These are phyloP conservation scores for Prunus padus DNA, from an alignment of 306 rosid species.

Conservation along the genomic window DNA sequence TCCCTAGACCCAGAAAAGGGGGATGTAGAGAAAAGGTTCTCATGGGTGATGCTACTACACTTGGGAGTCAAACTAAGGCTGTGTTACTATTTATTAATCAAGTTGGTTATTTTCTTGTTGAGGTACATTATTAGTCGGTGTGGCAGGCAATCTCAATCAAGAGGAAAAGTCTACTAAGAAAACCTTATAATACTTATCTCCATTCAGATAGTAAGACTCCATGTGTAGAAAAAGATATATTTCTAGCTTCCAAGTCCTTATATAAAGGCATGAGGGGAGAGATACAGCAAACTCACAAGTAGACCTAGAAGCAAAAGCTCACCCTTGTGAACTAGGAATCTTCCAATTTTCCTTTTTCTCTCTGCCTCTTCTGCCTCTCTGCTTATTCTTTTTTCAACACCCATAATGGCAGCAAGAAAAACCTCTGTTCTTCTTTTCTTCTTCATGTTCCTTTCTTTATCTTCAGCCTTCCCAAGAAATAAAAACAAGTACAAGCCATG, in stretches of 20 bases:
- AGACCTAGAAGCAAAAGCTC: background rate
- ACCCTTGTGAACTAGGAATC: background rate
- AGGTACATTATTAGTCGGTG: too few relatives aligned
- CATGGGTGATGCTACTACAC: too few relatives aligned
- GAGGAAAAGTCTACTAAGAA: too few relatives aligned
- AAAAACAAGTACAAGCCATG: conserved; percentile 45
- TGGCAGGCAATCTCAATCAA: too few relatives aligned
- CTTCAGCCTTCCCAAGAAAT: conserved; percentile 36
- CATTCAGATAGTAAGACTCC: background rate
- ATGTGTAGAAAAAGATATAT: background rate
- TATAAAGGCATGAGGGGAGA: conserved; percentile 1
- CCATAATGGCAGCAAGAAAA: conserved; percentile 36
- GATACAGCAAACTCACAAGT: background rate
- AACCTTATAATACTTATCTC: conserved; percentile 4
- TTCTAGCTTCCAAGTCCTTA: background rate
- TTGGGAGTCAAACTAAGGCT: too few relatives aligned
- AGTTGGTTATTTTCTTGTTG: too few relatives aligned
- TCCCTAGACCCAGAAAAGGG: too few relatives aligned
- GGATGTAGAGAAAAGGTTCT: too few relatives aligned
- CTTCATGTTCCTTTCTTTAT: conserved; percentile 23
- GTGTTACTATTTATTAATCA: too few relatives aligned
- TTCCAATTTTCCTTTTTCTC: background rate
- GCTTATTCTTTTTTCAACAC: background rate
- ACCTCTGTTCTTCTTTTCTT: conserved; percentile 18
- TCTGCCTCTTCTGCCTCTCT: background rate